Base-by-base conservation (phyloP, 2,329 filamentous ascomycete genomes). In the Aspergillus hortae region DNA sequence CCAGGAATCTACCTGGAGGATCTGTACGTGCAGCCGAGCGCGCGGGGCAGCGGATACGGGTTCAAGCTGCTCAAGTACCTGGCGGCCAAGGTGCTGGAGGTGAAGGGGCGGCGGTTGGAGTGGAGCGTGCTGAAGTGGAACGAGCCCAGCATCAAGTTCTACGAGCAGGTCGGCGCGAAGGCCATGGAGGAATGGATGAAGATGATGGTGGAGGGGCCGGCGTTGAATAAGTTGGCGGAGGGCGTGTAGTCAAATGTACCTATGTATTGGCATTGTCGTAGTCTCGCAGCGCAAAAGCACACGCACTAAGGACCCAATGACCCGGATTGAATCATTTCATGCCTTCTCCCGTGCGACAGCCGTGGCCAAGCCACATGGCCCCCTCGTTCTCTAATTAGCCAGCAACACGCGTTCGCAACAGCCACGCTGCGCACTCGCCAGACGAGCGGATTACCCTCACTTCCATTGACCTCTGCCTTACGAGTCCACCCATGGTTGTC, bases 61-160 rank as follows among this genome's bases (percentile, higher is more conserved):
- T 88, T 86, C 71, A 76, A 79, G 61, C 71, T 97, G 66, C 77
- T 97, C 45, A 82, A 82, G 55, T 83, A 84, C 60, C 74, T 96
- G 67, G 92, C 92, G n/a, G 83, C 82, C 64, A 89, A 96, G 75
- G 86, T 90, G 3, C 66, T 88, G 48, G 80, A 81, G 48, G 86
- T 92, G 58, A 78, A 81, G 3, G 91, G 91, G 1, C 85, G 80
- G 6, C 79, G 92, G 53, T 74, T 97, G 50, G 92, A 97, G 67
- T 97, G 92, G 92, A 85, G 81, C 59, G 94, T 96, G 56, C 73
- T 96, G 62, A 92, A 89, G 54, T 96, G 91, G 91, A 97, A 97
- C 67, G 83, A 89, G 77, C 89, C 90, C 6, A 92, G 88, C 68
- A 88, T 97, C 74, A 79, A 85, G 61, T 96, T 97, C 66, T 97